A percentile compares a stretch with the other conserved stretches of the same genome.
phyloP scores from a whole-genome alignment of 2,329 filamentous ascomycete genomes.

The Talaromyces sp. region DNA sequence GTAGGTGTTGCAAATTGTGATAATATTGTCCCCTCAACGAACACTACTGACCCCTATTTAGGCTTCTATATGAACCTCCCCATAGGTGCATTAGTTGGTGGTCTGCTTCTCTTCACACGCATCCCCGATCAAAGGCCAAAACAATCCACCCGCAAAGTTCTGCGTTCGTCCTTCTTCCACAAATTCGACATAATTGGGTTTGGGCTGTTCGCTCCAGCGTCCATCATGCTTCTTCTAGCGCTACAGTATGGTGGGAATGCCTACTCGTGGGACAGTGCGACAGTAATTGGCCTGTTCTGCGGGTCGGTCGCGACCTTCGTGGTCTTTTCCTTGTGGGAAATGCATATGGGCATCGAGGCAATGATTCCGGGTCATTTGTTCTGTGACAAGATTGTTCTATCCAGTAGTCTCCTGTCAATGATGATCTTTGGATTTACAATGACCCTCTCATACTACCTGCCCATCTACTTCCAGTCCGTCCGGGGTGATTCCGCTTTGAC shows the following conservation, averaged over 20 bases:
- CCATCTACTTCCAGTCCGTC: too few species aligned
- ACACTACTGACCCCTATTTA: neutral
- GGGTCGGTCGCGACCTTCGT: slow-evolving; percentile 42
- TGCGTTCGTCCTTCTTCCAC: neutral
- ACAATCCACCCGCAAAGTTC: neutral
- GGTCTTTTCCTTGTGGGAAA: slow-evolving; percentile 42
- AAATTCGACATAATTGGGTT: slow-evolving; percentile 22
- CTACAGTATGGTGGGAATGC: slow-evolving; percentile 49
- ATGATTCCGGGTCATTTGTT: slow-evolving; percentile 32
- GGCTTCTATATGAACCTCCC: slow-evolving; percentile 47
- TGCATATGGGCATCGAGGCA: slow-evolving; percentile 43
- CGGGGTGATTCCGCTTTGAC: too few species aligned
- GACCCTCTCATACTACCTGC: neutral
- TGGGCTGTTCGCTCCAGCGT: slow-evolving; percentile 26
- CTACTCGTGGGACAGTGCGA: slow-evolving; percentile 39
- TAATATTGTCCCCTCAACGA: too few species aligned
- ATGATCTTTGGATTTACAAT: neutral
- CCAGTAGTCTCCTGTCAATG: neutral
- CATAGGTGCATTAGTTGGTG: slow-evolving; percentile 32
- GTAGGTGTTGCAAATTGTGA: neutral
- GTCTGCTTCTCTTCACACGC: slow-evolving; percentile 29
- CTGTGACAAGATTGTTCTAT: too few species aligned
- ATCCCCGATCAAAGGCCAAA: slow-evolving; percentile 10
- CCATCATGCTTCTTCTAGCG: slow-evolving; percentile 48
- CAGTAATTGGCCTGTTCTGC: slow-evolving; percentile 50